phyloP scores from a whole-genome alignment of 116 monocot genomes.

The Phalaenopsis hybrid region DNA sequence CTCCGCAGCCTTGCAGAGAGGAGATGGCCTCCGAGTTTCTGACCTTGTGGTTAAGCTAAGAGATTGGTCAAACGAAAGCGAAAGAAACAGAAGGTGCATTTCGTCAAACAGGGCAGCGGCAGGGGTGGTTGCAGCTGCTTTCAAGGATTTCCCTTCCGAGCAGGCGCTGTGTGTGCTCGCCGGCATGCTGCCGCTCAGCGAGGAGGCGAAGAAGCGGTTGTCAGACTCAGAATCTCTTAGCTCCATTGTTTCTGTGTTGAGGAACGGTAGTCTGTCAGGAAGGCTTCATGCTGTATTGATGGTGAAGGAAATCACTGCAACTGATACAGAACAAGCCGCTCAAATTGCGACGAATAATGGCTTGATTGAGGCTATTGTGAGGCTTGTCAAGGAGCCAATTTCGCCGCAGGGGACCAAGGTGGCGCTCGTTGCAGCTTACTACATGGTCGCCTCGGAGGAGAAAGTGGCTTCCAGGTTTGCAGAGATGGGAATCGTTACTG shows the following conservation, averaged over 20 bases:
- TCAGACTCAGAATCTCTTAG: constrained; percentile 9
- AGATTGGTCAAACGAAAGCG: constrained; percentile 31
- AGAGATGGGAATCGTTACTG: constrained; percentile 8
- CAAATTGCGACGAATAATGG: constrained; percentile 8
- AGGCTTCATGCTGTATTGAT: constrained; percentile 30
- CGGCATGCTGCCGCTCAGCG: constrained; percentile 17
- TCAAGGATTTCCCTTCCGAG: constrained; percentile 11
- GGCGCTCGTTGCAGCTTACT: constrained; percentile 11
- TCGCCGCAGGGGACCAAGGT: constrained; percentile 18
- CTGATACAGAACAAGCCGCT: not conserved
- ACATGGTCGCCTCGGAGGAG: constrained; percentile 18
- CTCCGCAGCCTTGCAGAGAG: not conserved
- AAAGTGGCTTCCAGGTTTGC: constrained; percentile 17
- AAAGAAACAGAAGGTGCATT: constrained; percentile 36
- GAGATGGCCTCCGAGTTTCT: constrained; percentile 1
- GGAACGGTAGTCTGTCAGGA: constrained; percentile 17
- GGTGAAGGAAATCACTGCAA: constrained; percentile 15
- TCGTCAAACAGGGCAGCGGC: constrained; percentile 12
- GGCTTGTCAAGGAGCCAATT: constrained; percentile 8
- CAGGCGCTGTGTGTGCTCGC: constrained; percentile 24
- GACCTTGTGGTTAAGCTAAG: constrained; percentile 15
- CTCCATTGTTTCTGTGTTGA: constrained; percentile 20
- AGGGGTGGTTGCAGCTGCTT: constrained; percentile 17
- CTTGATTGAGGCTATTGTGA: constrained; percentile 7
- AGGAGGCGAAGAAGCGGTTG: constrained; percentile 9